Percentiles rank a stretch among this genome's conserved stretches.
Conservation (phyloP, 192 early-diverging fungal genomes). For the Linnemannia schmuckeri region DNA sequence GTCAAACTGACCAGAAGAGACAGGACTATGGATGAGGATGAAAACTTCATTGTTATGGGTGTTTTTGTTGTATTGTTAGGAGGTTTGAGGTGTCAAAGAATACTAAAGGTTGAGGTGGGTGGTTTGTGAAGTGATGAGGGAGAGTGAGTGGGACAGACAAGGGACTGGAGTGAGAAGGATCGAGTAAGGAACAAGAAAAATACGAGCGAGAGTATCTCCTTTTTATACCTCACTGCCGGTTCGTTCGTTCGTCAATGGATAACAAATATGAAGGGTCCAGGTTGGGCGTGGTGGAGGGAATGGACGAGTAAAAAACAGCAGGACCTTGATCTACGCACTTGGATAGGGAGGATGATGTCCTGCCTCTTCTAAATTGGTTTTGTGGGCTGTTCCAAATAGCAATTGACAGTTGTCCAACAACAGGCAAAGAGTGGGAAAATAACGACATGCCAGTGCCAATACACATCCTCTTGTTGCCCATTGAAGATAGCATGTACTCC, state of each 20-base stretch:
- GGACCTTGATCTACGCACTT: neutral
- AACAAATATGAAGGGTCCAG: neutral
- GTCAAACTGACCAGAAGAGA: conserved; percentile 30
- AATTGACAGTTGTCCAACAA: neutral
- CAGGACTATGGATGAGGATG: conserved; percentile 10
- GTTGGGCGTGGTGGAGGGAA: neutral
- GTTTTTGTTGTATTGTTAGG: neutral
- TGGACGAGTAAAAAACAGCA: neutral
- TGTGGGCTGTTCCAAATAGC: neutral
- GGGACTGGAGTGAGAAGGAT: neutral
- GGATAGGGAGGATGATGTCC: neutral
- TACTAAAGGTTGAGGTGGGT: neutral
- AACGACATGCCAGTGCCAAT: neutral
- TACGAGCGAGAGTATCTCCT: neutral
- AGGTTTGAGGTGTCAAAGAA: neutral
- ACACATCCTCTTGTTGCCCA: neutral
- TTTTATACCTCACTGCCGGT: neutral
- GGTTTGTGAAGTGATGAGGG: neutral
- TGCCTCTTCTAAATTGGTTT: neutral
- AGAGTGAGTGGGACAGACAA: neutral
- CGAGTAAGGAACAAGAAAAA: neutral
- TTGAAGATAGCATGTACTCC: neutral
- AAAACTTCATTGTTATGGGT: conserved; percentile 7
- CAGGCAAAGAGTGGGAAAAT: neutral
- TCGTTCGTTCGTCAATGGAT: neutral